Conservation (phyloP, 2,329 filamentous ascomycete species). For the Coniochaeta sp. region DNA sequence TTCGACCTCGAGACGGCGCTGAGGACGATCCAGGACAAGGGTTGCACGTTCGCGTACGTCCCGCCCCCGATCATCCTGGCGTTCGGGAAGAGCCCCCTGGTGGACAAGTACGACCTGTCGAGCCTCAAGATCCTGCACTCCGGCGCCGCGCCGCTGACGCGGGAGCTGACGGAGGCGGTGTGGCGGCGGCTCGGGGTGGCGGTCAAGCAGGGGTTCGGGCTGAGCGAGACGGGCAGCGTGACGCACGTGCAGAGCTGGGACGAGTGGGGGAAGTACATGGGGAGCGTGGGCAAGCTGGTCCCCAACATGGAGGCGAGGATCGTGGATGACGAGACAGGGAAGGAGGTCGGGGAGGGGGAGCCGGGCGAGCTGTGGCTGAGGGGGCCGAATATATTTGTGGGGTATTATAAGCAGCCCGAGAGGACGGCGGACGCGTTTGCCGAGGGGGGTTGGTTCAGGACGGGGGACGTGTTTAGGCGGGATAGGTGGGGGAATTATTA, state of each 20-base stretch:
- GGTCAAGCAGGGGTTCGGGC: constrained; percentile 88
- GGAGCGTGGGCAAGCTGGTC: constrained; percentile 69
- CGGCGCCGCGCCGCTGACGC: constrained; percentile 77
- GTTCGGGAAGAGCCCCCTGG: constrained; percentile 70
- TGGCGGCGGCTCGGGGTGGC: constrained; percentile 68
- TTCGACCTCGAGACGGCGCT: constrained; percentile 82
- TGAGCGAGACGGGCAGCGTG: constrained; percentile 79
- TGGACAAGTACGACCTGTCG: constrained; percentile 77
- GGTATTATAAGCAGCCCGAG: constrained; percentile 68
- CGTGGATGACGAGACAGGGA: constrained; percentile 52
- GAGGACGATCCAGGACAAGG: constrained; percentile 64
- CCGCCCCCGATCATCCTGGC: constrained; percentile 79
- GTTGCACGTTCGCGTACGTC: constrained; percentile 71
- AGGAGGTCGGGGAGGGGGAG: constrained; percentile 48
- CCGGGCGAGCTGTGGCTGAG: constrained; percentile 72
- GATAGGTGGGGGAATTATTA: constrained; percentile 76
- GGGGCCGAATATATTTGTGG: constrained; percentile 74
- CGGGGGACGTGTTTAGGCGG: constrained; percentile 77
- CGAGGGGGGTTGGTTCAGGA: constrained; percentile 78
- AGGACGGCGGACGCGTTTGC: constrained; percentile 66
- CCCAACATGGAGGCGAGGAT: constrained; percentile 79
- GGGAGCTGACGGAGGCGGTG: constrained; percentile 70
- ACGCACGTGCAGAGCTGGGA: constrained; percentile 68
- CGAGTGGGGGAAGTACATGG: constrained; percentile 70
- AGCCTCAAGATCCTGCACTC: constrained; percentile 78